These are phyloP conservation scores for Aspergillus candidus DNA, from an alignment of 2,329 filamentous ascomycete species.

Conservation along the genomic window DNA sequence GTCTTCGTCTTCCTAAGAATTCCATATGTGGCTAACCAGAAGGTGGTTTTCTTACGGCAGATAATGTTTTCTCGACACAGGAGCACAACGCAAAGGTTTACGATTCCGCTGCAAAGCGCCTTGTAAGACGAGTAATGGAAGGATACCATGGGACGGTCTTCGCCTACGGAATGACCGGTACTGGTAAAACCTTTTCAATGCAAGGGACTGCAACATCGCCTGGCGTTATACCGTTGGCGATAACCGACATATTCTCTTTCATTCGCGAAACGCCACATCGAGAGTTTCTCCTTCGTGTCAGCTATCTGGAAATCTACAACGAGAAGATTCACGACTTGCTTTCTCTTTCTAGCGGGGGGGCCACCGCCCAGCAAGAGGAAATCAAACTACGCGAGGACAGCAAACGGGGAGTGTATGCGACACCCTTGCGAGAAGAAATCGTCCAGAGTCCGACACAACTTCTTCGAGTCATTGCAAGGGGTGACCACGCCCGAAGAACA, in stretches of 20 bases:
- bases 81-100: conserved; percentile 95
- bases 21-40: neutral
- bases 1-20: neutral
- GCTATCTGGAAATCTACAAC: conserved; percentile 98
- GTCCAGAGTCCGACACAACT: conserved; percentile 96
- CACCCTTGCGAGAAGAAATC: conserved; percentile 93
- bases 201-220: conserved; percentile 93
- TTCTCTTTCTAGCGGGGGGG: conserved; percentile 55
- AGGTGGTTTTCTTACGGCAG: conserved; percentile 41
- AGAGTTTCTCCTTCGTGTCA: conserved; percentile 90
- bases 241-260: conserved; percentile 98
- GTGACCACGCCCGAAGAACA: conserved; percentile 82
- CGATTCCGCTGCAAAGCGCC: conserved; percentile 84
- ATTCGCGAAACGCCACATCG: conserved; percentile 93
- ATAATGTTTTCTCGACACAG: conserved; percentile 92
- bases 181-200: conserved; percentile 99
- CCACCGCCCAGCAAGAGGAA: conserved; percentile 66
- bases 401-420: conserved; percentile 94
- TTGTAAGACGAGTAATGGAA: conserved; percentile 96
- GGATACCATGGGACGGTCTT: conserved; percentile 98
- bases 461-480: conserved; percentile 86
- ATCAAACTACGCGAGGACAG: conserved; percentile 96
- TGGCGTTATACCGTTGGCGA: conserved; percentile 92
- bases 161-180: conserved; percentile 98
- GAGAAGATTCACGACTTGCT: conserved; percentile 93